Conservation (phyloP, 352 stramenopile genomes). For the Aphanomyces stellatus region DNA sequence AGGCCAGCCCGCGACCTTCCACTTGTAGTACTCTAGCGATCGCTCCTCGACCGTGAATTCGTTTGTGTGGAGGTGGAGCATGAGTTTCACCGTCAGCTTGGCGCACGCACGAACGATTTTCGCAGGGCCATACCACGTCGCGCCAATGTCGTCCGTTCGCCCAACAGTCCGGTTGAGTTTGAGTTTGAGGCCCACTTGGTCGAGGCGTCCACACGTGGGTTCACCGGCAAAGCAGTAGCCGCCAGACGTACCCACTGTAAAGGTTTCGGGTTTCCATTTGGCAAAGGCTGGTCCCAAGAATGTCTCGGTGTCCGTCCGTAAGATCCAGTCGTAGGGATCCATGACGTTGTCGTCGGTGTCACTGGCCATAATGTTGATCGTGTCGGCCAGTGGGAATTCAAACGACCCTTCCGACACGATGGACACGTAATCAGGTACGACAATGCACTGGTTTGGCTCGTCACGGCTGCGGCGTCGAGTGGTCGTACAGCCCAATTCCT, state of each 20-base stretch:
- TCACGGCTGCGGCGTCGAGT: not conserved
- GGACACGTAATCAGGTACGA: not conserved
- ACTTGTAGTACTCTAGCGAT: not conserved
- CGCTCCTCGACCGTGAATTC: not conserved
- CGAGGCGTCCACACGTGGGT: not conserved
- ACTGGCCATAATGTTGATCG: not conserved
- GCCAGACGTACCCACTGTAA: not conserved
- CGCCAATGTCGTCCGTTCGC: not conserved
- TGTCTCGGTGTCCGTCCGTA: not conserved
- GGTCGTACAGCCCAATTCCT: not conserved
- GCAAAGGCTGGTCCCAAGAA: not conserved
- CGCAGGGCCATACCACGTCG: slow-evolving; percentile 1
- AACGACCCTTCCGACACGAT: not conserved
- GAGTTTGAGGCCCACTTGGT: not conserved
- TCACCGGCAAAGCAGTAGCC: not conserved
- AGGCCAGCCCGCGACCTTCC: not conserved
- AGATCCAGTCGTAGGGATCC: not conserved
- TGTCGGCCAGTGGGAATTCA: not conserved
- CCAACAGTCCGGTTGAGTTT: not conserved
- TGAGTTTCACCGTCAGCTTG: not conserved
- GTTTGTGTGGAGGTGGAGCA: not conserved
- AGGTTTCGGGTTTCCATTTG: not conserved
- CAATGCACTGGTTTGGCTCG: not conserved
- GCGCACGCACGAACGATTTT: not conserved
- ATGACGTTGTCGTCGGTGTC: not conserved